Evolutionary conservation across 495 filamentous ascomycete genomes (phyloP).

Genomic region (Elaphomyces granulatus): DNA sequence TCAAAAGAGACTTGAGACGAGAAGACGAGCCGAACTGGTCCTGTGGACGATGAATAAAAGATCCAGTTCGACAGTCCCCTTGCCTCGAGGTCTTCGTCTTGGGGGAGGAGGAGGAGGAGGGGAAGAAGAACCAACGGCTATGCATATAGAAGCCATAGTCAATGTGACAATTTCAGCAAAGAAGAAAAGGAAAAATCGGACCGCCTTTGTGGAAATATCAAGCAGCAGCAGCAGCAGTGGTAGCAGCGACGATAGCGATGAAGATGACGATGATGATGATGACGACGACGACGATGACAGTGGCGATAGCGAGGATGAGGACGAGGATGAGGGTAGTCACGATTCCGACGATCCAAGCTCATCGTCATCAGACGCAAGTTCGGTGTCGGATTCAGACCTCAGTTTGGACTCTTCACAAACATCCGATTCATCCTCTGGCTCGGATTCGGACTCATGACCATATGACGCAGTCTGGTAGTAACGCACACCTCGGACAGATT

Average conservation of each 20-base stretch:
- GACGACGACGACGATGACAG: constrained; percentile 5
- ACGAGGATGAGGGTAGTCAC: neutral
- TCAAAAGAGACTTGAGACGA: constrained; percentile 25
- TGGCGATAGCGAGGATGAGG: constrained; percentile 2
- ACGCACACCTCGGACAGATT: too few relatives aligned
- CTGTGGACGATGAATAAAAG: constrained; percentile 23
- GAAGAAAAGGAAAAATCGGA: constrained; percentile 45
- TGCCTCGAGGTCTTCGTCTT: neutral
- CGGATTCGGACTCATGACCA: too few relatives aligned
- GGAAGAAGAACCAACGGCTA: neutral
- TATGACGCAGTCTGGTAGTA: too few relatives aligned
- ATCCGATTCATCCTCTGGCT: too few relatives aligned
- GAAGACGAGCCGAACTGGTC: constrained; percentile 33
- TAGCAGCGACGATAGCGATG: constrained; percentile 21
- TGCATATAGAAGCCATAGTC: too few relatives aligned
- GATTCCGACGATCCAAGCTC: too few relatives aligned
- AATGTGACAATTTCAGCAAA: constrained; percentile 22
- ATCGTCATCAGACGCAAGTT: too few relatives aligned
- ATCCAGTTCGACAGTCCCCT: neutral
- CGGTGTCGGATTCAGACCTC: too few relatives aligned
- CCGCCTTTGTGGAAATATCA: constrained; percentile 30
- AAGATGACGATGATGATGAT: constrained; percentile 10
- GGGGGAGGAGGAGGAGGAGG: neutral
- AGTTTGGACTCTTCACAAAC: too few relatives aligned
- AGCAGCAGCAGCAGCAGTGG: constrained; percentile 32